Conservation (phyloP, 371 early-diverging fungal species). For the Lichtheimia hyalospora region DNA sequence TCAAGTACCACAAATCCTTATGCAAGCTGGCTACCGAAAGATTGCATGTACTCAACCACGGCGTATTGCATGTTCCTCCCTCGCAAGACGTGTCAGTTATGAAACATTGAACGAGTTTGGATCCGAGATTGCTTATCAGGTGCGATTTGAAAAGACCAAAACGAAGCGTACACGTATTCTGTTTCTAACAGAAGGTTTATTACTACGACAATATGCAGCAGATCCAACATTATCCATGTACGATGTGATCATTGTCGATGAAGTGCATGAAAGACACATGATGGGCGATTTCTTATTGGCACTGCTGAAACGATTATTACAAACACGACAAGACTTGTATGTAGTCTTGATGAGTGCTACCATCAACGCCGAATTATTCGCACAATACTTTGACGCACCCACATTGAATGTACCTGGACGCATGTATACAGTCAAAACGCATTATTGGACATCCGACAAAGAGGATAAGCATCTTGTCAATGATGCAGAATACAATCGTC, state of each 20-base stretch:
- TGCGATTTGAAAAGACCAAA: slow-evolving; percentile 69
- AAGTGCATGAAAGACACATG: slow-evolving; percentile 74
- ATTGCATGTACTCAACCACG: slow-evolving; percentile 95
- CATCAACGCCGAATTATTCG: slow-evolving; percentile 65
- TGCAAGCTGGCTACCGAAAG: slow-evolving; percentile 66
- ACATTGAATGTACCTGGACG: slow-evolving; percentile 53
- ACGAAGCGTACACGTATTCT: slow-evolving; percentile 59
- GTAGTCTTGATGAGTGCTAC: slow-evolving; percentile 85
- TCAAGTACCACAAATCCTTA: slow-evolving; percentile 82
- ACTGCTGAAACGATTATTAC: slow-evolving; percentile 49
- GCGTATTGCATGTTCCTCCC: slow-evolving; percentile 85
- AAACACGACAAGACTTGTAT: slow-evolving; percentile 38
- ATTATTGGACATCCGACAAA: slow-evolving; percentile 43
- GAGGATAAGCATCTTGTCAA: slow-evolving; percentile 59
- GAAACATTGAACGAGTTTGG: slow-evolving; percentile 69
- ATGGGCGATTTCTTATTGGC: slow-evolving; percentile 65
- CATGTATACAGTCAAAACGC: slow-evolving; percentile 50
- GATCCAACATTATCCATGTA: slow-evolving; percentile 59
- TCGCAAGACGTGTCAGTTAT: slow-evolving; percentile 79
- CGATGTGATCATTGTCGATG: slow-evolving; percentile 72
- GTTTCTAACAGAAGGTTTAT: slow-evolving; percentile 67
- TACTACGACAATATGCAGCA: slow-evolving; percentile 62
- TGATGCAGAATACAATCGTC: slow-evolving; percentile 44
- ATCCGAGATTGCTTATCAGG: slow-evolving; percentile 69
- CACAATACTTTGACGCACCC: slow-evolving; percentile 60